phyloP scores from a whole-genome alignment of 2,329 filamentous ascomycete genomes.

The Cytospora piceae region DNA sequence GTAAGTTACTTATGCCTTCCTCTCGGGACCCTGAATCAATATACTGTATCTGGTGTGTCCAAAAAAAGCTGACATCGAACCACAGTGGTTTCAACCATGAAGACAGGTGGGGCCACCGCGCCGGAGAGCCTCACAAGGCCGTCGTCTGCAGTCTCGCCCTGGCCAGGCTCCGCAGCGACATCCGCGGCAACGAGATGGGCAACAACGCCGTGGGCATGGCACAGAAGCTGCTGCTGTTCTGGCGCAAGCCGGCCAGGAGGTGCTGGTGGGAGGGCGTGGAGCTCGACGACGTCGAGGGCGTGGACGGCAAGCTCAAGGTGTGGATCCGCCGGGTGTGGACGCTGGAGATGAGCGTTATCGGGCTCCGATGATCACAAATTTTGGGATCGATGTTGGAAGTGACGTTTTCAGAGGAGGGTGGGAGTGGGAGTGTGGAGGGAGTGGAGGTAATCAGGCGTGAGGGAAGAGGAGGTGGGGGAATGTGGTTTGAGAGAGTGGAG shows the following conservation, averaged over 20 bases:
- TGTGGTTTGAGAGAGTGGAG: not conserved
- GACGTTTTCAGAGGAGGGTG: not conserved
- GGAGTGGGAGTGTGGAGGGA: not conserved
- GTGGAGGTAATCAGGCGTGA: not conserved
- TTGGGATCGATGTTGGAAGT: not conserved
- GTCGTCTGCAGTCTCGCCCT: conserved; percentile 96
- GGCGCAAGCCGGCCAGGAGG: conserved; percentile 92
- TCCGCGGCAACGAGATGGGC: conserved; percentile 75
- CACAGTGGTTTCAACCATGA: conserved; percentile 92
- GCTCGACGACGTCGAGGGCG: conserved; percentile 83
- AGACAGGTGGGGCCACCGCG: conserved; percentile 92
- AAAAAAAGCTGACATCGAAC: conserved; percentile 31
- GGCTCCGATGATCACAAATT: conserved; percentile 62
- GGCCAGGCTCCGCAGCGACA: conserved; percentile 89
- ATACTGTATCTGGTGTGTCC: too few species aligned
- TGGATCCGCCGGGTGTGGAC: conserved; percentile 99
- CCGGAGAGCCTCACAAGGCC: conserved; percentile 97
- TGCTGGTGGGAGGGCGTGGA: conserved; percentile 99
- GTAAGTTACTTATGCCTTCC: conserved; percentile 56
- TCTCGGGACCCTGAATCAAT: too few species aligned
- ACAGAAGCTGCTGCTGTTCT: conserved; percentile 95
- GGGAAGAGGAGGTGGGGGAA: not conserved
- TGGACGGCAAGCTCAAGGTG: conserved; percentile 91
- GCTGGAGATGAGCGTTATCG: conserved; percentile 95
- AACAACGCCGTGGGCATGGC: conserved; percentile 93